phyloP scores from a whole-genome alignment of 805 yeast species.

The Danielia oregonensis region DNA sequence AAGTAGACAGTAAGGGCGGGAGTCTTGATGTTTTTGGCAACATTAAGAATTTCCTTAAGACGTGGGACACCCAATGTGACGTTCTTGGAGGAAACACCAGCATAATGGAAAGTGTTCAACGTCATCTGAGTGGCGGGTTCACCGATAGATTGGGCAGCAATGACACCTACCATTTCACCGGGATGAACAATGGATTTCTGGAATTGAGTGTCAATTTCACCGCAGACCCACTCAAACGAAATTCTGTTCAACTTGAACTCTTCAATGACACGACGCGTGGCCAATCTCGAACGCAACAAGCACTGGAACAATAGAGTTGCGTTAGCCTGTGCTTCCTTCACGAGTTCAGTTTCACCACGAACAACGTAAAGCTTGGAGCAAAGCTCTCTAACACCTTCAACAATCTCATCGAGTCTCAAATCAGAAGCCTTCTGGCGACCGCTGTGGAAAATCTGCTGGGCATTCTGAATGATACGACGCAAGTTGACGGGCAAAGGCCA shows the following conservation, averaged over 20 bases:
- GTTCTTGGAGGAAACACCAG: constrained; percentile 99
- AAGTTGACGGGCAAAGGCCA: constrained; percentile 98
- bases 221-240: constrained; percentile 94
- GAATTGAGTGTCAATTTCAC: constrained; percentile 92
- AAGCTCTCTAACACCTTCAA: constrained; percentile 64
- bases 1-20: constrained; percentile 97
- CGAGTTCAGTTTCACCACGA: constrained; percentile 73
- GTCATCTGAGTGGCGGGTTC: constrained; percentile 99
- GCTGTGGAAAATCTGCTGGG: constrained; percentile 94
- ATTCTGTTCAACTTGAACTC: constrained; percentile 80
- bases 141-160: constrained; percentile 97
- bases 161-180: constrained; percentile 98
- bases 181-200: constrained; percentile 90
- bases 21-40: constrained; percentile 98
- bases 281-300: constrained; percentile 85
- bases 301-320: constrained; percentile 90
- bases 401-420: constrained; percentile 77
- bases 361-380: constrained; percentile 68
- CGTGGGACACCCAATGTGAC: constrained; percentile 99
- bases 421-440: constrained; percentile 91
- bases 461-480: constrained; percentile 93
- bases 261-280: constrained; percentile 85
- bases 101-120: constrained; percentile 88
- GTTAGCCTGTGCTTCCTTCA: constrained; percentile 84
- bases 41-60: constrained; percentile 96